Conservation (phyloP, 2,329 filamentous ascomycete species). For the Tolypocladium pustulatum region DNA sequence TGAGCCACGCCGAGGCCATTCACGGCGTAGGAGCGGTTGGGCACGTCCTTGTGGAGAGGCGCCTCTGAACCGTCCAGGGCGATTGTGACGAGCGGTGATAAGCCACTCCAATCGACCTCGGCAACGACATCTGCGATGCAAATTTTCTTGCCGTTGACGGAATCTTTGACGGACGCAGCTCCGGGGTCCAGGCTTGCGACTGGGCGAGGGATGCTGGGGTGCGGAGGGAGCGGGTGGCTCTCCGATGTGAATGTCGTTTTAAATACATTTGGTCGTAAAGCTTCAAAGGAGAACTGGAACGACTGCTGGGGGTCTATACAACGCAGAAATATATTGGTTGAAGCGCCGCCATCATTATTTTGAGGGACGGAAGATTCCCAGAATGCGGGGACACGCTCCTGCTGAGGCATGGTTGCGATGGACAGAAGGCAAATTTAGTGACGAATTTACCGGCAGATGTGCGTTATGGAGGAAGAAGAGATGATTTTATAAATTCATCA, state of each 20-base stretch:
- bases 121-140: not conserved
- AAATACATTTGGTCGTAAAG: slow-evolving; percentile 52
- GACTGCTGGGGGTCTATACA: slow-evolving; percentile 17
- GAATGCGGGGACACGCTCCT: slow-evolving; percentile 14
- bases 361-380: slow-evolving; percentile 16
- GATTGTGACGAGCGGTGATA: slow-evolving; percentile 46
- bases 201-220: slow-evolving; percentile 41
- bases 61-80: slow-evolving; percentile 31
- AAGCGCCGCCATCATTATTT: slow-evolving; percentile 11
- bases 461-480: too few relatives aligned
- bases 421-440: too few relatives aligned
- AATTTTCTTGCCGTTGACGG: not conserved
- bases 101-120: not conserved
- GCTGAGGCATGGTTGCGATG: slow-evolving; percentile 13
- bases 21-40: slow-evolving; percentile 53
- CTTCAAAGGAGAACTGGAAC: slow-evolving; percentile 53
- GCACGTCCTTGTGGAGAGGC: slow-evolving; percentile 51
- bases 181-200: slow-evolving; percentile 17
- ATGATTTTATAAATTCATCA: not conserved
- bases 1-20: slow-evolving; percentile 53
- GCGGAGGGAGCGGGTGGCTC: slow-evolving; percentile 53
- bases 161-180: not conserved
- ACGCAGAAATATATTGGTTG: slow-evolving; percentile 10
- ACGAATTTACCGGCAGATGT: not conserved
- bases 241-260: slow-evolving; percentile 55